These are phyloP conservation scores for Coleophoma cylindrospora DNA, from an alignment of 2,329 filamentous ascomycete species.

Conservation along the genomic window DNA sequence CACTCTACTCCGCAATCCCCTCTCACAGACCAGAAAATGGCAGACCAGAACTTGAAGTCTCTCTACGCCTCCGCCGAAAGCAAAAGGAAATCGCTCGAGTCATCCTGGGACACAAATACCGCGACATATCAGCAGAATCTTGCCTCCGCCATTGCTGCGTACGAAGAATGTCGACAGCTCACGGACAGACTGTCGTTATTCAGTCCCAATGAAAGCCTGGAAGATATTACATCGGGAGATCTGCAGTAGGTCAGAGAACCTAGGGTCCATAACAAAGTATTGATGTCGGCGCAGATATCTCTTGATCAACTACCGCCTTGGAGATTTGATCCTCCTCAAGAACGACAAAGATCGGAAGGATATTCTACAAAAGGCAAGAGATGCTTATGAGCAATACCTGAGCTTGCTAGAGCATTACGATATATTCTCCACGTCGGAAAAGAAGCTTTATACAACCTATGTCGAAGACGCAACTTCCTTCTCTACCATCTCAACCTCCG, in stretches of 20 bases:
- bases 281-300: constrained; percentile 53
- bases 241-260: constrained; percentile 53
- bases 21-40: constrained; percentile 35
- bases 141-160: constrained; percentile 59
- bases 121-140: constrained; percentile 65
- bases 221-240: constrained; percentile 81
- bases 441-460: constrained; percentile 68
- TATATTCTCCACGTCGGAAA: constrained; percentile 60
- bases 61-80: constrained; percentile 50
- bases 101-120: constrained; percentile 58
- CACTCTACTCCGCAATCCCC: constrained; percentile 22
- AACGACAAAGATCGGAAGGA: constrained; percentile 57
- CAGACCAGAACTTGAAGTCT: constrained; percentile 38
- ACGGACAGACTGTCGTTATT: constrained; percentile 74
- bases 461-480: constrained; percentile 68
- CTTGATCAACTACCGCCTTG: constrained; percentile 70
- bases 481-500: constrained; percentile 58
- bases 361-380: constrained; percentile 58
- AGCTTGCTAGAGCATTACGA: constrained; percentile 73
- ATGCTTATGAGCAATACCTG: constrained; percentile 74
- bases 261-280: not conserved
- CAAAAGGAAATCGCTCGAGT: constrained; percentile 52
- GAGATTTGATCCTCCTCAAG: constrained; percentile 70
- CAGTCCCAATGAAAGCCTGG: constrained; percentile 82
- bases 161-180: constrained; percentile 67